A percentile compares a stretch with the other conserved stretches of the same genome.
These are phyloP conservation scores for Sedum album DNA, from an alignment of 164 flowering plant genomes.

Conservation along the genomic window DNA sequence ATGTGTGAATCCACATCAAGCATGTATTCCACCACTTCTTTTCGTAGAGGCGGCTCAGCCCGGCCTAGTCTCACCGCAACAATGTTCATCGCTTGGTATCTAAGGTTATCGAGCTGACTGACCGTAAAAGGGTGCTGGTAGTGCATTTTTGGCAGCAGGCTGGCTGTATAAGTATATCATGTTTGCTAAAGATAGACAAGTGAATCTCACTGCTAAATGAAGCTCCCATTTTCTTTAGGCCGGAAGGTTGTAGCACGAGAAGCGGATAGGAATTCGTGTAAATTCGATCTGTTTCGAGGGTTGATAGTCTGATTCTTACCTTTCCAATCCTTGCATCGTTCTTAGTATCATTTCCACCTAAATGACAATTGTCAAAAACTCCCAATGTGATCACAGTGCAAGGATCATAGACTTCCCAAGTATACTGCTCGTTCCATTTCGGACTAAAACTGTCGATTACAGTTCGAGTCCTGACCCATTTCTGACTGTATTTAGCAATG, in stretches of 20 bases:
- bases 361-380: conserved; percentile 7
- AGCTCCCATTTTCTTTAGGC: conserved; percentile 10
- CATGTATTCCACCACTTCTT: too few species aligned
- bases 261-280: conserved; percentile 6
- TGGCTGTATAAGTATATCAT: conserved; percentile 9
- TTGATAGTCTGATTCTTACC: conserved; percentile 8
- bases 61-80: conserved; percentile 5
- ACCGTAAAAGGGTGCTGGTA: conserved; percentile 6
- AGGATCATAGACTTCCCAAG: too few species aligned
- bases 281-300: conserved; percentile 9
- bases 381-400: too few species aligned
- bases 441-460: too few species aligned
- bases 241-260: background rate
- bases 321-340: conserved; percentile 4
- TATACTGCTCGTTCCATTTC: too few species aligned
- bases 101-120: conserved; percentile 3
- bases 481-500: too few species aligned
- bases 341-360: background rate
- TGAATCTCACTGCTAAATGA: conserved; percentile 9
- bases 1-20: too few species aligned
- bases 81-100: conserved; percentile 7
- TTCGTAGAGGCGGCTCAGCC: too few species aligned
- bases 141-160: conserved; percentile 10
- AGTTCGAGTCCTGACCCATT: too few species aligned
- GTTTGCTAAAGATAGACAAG: background rate